Percentiles rank a stretch among this genome's conserved stretches.
phyloP scores from a whole-genome alignment of 768 basidiomycete genomes.

The Boletus tylopilopsis region DNA sequence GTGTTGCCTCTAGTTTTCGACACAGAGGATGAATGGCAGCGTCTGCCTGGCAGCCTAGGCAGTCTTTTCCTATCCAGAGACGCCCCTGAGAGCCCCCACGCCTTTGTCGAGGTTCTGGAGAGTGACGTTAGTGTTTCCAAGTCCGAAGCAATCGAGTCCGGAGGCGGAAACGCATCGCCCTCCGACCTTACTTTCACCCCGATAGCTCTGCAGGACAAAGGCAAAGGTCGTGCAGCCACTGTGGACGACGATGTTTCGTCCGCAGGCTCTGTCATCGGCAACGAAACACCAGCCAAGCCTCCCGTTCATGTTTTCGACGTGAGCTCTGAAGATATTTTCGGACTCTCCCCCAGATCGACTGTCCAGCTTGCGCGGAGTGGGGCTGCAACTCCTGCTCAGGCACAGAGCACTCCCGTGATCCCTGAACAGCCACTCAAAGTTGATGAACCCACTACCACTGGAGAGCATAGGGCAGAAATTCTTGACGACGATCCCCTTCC shows the following conservation, averaged over 20 bases:
- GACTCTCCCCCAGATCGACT: conserved; percentile 13
- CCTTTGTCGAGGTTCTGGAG: conserved; percentile 58
- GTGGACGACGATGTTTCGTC: conserved; percentile 37
- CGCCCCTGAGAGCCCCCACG: conserved; percentile 48
- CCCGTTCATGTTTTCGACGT: conserved; percentile 59
- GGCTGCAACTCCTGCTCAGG: conserved; percentile 31
- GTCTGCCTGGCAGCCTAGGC: conserved; percentile 40
- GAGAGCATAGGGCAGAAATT: conserved; percentile 10
- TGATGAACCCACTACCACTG: conserved; percentile 4
- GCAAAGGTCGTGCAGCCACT: conserved; percentile 28
- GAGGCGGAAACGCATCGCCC: conserved; percentile 31
- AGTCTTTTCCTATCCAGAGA: conserved; percentile 37
- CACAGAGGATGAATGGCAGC: conserved; percentile 64
- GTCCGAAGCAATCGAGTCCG: conserved; percentile 29
- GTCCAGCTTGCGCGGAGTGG: conserved; percentile 18
- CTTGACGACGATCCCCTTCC: conserved; percentile 46
- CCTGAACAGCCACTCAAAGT: conserved; percentile 20
- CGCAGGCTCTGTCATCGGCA: conserved; percentile 38
- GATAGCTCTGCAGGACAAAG: conserved; percentile 37
- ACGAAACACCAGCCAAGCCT: conserved; percentile 48
- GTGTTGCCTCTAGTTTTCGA: conserved; percentile 45
- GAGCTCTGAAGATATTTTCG: conserved; percentile 27
- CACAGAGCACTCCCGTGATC: conserved; percentile 40
- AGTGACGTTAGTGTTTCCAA: conserved; percentile 36
- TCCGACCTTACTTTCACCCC: conserved; percentile 20